Evolutionary conservation across 1,284 basidiomycete genomes (phyloP).

Genomic region (Puccinia horiana): DNA sequence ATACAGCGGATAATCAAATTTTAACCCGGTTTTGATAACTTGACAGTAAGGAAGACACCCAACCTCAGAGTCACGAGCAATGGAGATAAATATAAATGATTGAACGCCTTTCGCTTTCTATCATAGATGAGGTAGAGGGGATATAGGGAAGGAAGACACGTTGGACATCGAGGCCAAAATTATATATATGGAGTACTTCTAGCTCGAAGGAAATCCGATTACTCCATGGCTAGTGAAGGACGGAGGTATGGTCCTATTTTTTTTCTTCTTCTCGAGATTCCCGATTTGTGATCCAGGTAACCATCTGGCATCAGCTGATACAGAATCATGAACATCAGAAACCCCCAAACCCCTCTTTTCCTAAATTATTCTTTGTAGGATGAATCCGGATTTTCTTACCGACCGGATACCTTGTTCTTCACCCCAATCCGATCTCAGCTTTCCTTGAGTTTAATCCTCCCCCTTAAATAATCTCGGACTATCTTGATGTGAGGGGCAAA

Average conservation of each 20-base stretch:
- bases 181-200: not conserved
- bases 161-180: not conserved
- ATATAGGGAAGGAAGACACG: not conserved
- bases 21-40: not conserved
- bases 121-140: not conserved
- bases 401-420: not conserved
- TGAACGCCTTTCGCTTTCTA: not conserved
- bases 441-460: not conserved
- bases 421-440: not conserved
- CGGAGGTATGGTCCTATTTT: not conserved
- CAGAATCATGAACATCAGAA: not conserved
- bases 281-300: slow-evolving; percentile 11
- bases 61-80: not conserved
- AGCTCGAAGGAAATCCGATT: not conserved
- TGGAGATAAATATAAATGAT: not conserved
- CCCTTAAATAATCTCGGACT: not conserved
- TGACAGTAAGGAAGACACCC: not conserved
- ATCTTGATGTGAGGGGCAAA: not conserved
- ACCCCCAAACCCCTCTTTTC: not conserved
- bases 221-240: not conserved
- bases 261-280: not conserved
- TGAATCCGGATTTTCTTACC: not conserved
- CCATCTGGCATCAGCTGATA: not conserved
- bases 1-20: not conserved
- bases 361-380: not conserved